Base-by-base conservation (phyloP, 257 asterid species). In the Solanum ossicruentum region DNA sequence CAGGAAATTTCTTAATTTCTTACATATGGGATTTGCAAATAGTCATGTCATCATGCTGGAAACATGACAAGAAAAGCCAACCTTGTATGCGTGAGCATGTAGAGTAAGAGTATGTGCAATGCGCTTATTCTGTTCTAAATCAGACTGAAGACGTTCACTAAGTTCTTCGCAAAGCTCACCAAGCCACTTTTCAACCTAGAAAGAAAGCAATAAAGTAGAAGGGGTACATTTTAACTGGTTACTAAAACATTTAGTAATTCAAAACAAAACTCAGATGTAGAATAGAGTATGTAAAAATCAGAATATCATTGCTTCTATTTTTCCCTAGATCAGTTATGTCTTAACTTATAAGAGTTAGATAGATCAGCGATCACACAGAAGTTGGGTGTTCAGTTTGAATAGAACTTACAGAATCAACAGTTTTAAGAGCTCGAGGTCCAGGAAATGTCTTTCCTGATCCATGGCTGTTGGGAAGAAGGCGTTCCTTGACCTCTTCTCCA, bases 381-480 rank as follows among this genome's bases (percentile, higher is more conserved):
- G 47, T 51, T 77, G 47, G 10, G 43, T 26, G 63, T 77, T 77
- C 82, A 26, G 47, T 51, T 26, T 23, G 16, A 52, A 52, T 13
- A 26, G 26, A 49, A 85, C 91, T 41, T 91, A 96, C 99, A 58
- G 93, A 86, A 77, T 92, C 84, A 83, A 92, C 72, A 55, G 89
- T 91, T 91, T 83, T 95, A 86, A 96, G 98, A 84, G 99, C 98
- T 87, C 91, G 91, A 52, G 85, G 91, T 84, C 98, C 99, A 80
- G 97, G 99, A 88, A 96, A 96, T 83, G 99, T 92, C 92, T 96
- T 96, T 84, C 99, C 98, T 67, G 98, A 90, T 88, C 98, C 98
- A 85, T 94, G 99, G 89, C 99, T 96, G 85, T 93, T 93, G 87
- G 99, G 94, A 90, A 96, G 99, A 87, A 94, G 95, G 87, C 98